A percentile compares a stretch with the other conserved stretches of the same genome.
Evolutionary conservation across 257 asterid genomes (phyloP).

Genomic region (Rauvolfia tetraphylla): DNA sequence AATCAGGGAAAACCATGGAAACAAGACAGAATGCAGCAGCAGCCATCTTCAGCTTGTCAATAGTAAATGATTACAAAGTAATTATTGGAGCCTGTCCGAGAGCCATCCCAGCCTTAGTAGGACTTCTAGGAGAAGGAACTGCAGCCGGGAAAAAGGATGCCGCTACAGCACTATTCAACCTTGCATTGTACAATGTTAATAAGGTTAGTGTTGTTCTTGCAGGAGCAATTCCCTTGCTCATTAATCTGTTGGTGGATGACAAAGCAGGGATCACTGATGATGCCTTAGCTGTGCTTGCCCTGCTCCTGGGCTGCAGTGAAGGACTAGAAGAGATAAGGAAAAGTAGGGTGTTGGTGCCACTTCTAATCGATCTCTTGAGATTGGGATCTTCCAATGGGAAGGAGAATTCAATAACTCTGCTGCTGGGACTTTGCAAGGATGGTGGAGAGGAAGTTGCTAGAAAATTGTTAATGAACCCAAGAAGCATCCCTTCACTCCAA

Average conservation of each 20-base stretch:
- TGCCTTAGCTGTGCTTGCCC: conserved; percentile 65
- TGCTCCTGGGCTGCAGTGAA: conserved; percentile 56
- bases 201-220: conserved; percentile 41
- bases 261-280: conserved; percentile 84
- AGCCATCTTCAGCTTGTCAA: conserved; percentile 70
- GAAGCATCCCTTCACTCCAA: conserved; percentile 74
- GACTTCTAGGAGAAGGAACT: conserved; percentile 68
- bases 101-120: conserved; percentile 66
- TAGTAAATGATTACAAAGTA: conserved; percentile 58
- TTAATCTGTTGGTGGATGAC: conserved; percentile 64
- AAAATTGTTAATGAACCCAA: conserved; percentile 63
- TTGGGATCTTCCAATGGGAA: conserved; percentile 77
- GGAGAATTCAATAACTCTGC: conserved; percentile 69
- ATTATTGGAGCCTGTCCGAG: conserved; percentile 53
- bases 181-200: conserved; percentile 54
- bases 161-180: conserved; percentile 79
- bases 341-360: conserved; percentile 51
- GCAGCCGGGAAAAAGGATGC: conserved; percentile 75
- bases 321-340: conserved; percentile 68
- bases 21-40: conserved; percentile 91
- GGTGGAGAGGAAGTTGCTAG: conserved; percentile 74
- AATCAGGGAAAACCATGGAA: conserved; percentile 61
- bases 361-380: conserved; percentile 78
- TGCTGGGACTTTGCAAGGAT: conserved; percentile 72
- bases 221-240: conserved; percentile 72